These are phyloP conservation scores for Entophlyctis helioformis DNA, from an alignment of 192 early-diverging fungal species.

Conservation along the genomic window DNA sequence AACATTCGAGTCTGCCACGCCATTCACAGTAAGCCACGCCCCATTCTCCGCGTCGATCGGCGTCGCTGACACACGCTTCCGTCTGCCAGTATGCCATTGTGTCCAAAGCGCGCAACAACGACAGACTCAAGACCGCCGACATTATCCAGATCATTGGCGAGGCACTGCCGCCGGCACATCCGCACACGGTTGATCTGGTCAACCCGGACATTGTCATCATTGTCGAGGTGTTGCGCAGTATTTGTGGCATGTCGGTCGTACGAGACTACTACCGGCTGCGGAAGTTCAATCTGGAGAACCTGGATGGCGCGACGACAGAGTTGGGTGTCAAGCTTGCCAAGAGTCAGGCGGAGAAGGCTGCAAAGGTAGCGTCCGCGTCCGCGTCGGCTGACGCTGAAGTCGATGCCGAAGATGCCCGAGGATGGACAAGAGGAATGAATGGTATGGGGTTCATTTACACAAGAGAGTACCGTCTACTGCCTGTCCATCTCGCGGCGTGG, in stretches of 20 bases:
- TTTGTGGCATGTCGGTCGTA: constrained; percentile 30
- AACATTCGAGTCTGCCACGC: constrained; percentile 5
- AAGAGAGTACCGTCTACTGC: too few species aligned
- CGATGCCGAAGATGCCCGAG: too few species aligned
- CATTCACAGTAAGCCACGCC: constrained; percentile 10
- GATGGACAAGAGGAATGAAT: too few species aligned
- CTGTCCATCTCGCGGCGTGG: too few species aligned
- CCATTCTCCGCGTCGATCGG: not conserved
- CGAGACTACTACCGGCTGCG: constrained; percentile 20
- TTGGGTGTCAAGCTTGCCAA: too few species aligned
- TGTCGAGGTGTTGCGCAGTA: constrained; percentile 25
- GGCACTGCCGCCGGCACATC: constrained; percentile 7
- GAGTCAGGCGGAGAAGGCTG: too few species aligned
- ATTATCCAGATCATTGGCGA: constrained; percentile 21
- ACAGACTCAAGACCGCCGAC: constrained; percentile 13
- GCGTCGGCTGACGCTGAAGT: too few species aligned
- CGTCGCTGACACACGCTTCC: not conserved
- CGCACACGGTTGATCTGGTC: constrained; percentile 23
- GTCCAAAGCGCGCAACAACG: constrained; percentile 16
- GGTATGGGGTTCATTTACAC: too few species aligned
- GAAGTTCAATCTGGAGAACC: constrained; percentile 32
- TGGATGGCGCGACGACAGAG: too few species aligned
- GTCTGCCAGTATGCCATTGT: constrained; percentile 20
- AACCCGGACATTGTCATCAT: constrained; percentile 21
- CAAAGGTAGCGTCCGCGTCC: too few species aligned